A percentile compares a stretch with the other conserved stretches of the same genome.
These are phyloP conservation scores for Daldinia decipiens DNA, from an alignment of 495 filamentous ascomycete species.

Conservation along the genomic window DNA sequence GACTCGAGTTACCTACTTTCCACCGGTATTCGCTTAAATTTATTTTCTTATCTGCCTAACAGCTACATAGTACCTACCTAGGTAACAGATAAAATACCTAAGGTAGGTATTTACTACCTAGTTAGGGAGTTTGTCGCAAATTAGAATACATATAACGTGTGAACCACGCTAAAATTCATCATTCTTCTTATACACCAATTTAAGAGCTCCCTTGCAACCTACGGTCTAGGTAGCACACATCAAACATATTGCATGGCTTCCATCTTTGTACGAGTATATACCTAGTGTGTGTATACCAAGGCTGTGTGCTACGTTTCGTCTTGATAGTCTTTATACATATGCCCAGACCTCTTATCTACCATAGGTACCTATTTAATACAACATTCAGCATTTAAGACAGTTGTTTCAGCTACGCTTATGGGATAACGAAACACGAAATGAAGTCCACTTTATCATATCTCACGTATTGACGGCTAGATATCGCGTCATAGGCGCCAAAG, in stretches of 20 bases:
- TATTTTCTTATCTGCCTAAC: not conserved
- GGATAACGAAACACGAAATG: conserved; percentile 15
- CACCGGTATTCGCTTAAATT: not conserved
- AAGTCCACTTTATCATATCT: conserved; percentile 36
- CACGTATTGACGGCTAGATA: conserved; percentile 33
- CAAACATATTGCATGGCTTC: conserved; percentile 4
- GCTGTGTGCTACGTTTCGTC: not conserved
- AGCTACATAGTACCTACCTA: not conserved
- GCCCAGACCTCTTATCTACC: not conserved
- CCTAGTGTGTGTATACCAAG: not conserved
- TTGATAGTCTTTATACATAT: not conserved
- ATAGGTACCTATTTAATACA: not conserved
- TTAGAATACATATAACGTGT: conserved; percentile 31
- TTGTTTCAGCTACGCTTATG: conserved; percentile 2
- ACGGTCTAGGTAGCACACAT: conserved; percentile 1
- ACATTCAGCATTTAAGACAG: not conserved
- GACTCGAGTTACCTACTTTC: not conserved
- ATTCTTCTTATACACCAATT: conserved; percentile 5
- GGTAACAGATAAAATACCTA: conserved; percentile 7
- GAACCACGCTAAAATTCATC: conserved; percentile 28
- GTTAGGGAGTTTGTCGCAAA: not conserved
- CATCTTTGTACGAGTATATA: not conserved
- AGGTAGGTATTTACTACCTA: too few species aligned
- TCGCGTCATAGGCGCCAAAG: conserved; percentile 33
- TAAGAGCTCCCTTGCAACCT: conserved; percentile 1